These are phyloP conservation scores for Bipolaris sorokiniana DNA, from an alignment of 2,329 filamentous ascomycete genomes.

Conservation along the genomic window DNA sequence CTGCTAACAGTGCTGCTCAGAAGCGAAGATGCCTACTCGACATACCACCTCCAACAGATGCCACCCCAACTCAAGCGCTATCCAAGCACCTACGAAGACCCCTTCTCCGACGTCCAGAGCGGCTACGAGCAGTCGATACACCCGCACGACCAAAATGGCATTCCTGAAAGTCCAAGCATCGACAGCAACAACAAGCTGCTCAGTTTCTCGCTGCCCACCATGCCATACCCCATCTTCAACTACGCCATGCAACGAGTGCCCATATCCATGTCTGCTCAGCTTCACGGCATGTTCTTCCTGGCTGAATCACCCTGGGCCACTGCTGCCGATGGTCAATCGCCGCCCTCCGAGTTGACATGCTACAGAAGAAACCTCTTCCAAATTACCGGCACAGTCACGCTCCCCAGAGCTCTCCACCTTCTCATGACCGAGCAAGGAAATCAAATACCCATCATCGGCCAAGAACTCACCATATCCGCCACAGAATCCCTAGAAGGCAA, in stretches of 20 bases:
- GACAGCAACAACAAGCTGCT: conserved; percentile 67
- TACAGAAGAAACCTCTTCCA: conserved; percentile 96
- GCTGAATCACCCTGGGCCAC: conserved; percentile 75
- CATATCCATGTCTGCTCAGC: conserved; percentile 73
- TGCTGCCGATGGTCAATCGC: conserved; percentile 59
- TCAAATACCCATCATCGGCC: conserved; percentile 78
- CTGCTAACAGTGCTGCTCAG: conserved; percentile 47
- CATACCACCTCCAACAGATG: conserved; percentile 51
- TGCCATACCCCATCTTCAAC: conserved; percentile 68
- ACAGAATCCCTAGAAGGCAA: conserved; percentile 96
- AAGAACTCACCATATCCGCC: conserved; percentile 88
- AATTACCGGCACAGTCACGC: conserved; percentile 86
- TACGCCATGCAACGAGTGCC: conserved; percentile 67
- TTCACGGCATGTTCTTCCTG: conserved; percentile 88
- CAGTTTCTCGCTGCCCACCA: conserved; percentile 56
- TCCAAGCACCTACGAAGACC: conserved; percentile 57
- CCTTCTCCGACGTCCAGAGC: conserved; percentile 59
- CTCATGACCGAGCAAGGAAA: conserved; percentile 85
- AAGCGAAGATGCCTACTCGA: conserved; percentile 59
- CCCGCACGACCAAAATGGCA: conserved; percentile 53
- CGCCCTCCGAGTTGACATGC: conserved; percentile 82
- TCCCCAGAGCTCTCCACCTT: conserved; percentile 77
- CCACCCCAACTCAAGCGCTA: conserved; percentile 57
- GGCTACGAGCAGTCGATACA: conserved; percentile 54
- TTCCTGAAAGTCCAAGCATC: conserved; percentile 62